These are phyloP conservation scores for Apostasia shenzhenica DNA, from an alignment of 106 monocot species.

Conservation along the genomic window DNA sequence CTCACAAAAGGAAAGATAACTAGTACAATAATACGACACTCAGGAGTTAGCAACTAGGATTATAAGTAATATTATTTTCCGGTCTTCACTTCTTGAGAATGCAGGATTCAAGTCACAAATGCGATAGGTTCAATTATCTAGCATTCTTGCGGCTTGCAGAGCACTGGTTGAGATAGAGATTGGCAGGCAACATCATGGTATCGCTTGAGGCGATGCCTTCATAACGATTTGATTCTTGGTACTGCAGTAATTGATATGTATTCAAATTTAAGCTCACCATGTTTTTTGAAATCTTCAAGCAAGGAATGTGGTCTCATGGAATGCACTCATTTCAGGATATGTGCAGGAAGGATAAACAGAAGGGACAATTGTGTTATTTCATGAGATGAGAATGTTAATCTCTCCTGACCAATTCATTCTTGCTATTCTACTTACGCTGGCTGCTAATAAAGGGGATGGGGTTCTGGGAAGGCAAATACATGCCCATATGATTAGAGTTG, in stretches of 20 bases:
- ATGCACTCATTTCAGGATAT: slow-evolving; percentile 18
- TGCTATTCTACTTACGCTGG: neutral
- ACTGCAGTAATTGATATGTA: slow-evolving; percentile 21
- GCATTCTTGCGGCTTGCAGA: slow-evolving; percentile 8
- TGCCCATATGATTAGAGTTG: neutral
- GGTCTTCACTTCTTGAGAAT: slow-evolving; percentile 10
- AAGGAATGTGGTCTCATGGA: slow-evolving; percentile 14
- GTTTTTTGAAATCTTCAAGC: slow-evolving; percentile 1
- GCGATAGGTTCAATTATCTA: slow-evolving; percentile 16
- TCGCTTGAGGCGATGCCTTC: slow-evolving; percentile 13
- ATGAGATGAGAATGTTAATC: neutral
- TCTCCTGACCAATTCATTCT: neutral
- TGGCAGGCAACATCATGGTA: slow-evolving; percentile 10
- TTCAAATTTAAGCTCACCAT: slow-evolving; percentile 10
- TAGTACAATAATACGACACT: no score
- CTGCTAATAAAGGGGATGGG: neutral
- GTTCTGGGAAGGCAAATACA: slow-evolving; percentile 4
- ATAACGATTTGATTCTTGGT: slow-evolving; percentile 10
- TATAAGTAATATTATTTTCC: no score
- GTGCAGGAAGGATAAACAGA: slow-evolving; percentile 11
- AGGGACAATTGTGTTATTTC: slow-evolving; percentile 2
- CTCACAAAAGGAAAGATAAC: no score
- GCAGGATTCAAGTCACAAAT: slow-evolving; percentile 7
- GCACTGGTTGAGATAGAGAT: slow-evolving; percentile 3
- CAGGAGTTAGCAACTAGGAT: no score